A percentile compares a stretch with the other conserved stretches of the same genome.
Conservation (phyloP, 2,329 filamentous ascomycete species). For the Fusarium miscanthi region DNA sequence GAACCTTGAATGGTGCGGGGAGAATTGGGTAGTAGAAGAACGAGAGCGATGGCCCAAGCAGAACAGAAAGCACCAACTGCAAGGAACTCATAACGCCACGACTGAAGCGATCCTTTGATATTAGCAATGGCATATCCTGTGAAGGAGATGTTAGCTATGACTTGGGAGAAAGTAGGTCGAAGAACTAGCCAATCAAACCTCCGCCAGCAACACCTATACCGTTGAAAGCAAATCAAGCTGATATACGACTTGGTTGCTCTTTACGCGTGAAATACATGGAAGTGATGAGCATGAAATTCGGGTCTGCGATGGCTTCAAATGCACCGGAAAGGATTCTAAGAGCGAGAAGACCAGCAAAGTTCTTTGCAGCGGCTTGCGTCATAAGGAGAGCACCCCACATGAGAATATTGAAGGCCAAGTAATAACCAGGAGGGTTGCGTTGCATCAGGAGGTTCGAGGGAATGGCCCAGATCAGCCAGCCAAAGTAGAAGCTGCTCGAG, state of each 20-base stretch:
- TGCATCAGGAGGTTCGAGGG: constrained; percentile 49
- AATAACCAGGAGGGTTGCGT: constrained; percentile 50
- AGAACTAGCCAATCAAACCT: constrained; percentile 53
- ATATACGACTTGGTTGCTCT: constrained; percentile 71
- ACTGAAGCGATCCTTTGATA: constrained; percentile 65
- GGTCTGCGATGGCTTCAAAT: constrained; percentile 66
- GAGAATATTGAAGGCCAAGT: constrained; percentile 61
- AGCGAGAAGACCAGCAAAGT: constrained; percentile 65
- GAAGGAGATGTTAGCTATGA: not conserved
- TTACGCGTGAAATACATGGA: constrained; percentile 73
- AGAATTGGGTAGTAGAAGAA: constrained; percentile 67
- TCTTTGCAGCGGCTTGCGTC: constrained; percentile 64
- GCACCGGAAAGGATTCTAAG: constrained; percentile 71
- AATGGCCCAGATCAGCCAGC: constrained; percentile 53
- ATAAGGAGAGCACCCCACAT: constrained; percentile 63
- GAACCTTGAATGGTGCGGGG: constrained; percentile 66
- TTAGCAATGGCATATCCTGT: constrained; percentile 68
- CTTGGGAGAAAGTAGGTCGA: not conserved
- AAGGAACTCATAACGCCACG: constrained; percentile 76
- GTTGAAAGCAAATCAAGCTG: constrained; percentile 69
- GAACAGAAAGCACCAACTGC: constrained; percentile 70
- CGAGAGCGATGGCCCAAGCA: constrained; percentile 68
- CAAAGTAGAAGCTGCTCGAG: constrained; percentile 52
- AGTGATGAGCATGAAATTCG: constrained; percentile 70
- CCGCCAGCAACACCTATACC: constrained; percentile 69